Base-by-base conservation (phyloP, 2,329 filamentous ascomycete genomes). In the Aspergillus aculeatinus region DNA sequence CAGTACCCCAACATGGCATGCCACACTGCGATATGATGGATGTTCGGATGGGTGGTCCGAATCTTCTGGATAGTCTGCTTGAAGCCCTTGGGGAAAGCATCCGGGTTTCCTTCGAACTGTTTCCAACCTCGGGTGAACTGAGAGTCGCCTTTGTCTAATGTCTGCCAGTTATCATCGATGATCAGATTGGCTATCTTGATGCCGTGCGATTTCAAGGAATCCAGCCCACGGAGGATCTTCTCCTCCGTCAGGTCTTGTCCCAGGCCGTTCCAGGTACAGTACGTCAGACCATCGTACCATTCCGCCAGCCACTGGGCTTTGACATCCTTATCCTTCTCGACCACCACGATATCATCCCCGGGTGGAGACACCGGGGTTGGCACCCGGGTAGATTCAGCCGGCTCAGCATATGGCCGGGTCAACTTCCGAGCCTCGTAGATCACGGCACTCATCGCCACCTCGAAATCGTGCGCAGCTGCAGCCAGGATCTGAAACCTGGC, bases 111-210 rank as follows among this genome's bases (percentile, higher is more conserved):
- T 71, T 98, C 93, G 64, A 99, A 98, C 7, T 89, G 85, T 10
- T 85, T 85, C 92, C 90, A 96, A 14, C 81, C 81, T 14, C 82
- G 76, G 42, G 77, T 70, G 64, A 82, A 83, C 64, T 85, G 82
- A 1, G 75, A 80, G 14, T 81, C 76, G 4, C 81, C 83, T 63
- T 83, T 78, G 27, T 87, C 84, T 6, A 96, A 82, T 9, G 89
- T 86, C 75, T 96, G 93, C 95, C 95, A 99, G 68, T 96, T 96
- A 72, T 99, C 95, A 68, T 99, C 95, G 63, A 99, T 96, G 62
- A 98, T 96, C 2, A 99, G 81, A 69, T 88, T 96, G 0, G 87
- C 88, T 50, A 98, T 83, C 48, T 89, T 87, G 69, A 99, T 91
- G 0, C 88, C 84, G 58, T 90, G 83, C 31, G 86, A 80, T 4